Conservation (phyloP, 495 filamentous ascomycete genomes). For the Hyaloscypha variabilis region DNA sequence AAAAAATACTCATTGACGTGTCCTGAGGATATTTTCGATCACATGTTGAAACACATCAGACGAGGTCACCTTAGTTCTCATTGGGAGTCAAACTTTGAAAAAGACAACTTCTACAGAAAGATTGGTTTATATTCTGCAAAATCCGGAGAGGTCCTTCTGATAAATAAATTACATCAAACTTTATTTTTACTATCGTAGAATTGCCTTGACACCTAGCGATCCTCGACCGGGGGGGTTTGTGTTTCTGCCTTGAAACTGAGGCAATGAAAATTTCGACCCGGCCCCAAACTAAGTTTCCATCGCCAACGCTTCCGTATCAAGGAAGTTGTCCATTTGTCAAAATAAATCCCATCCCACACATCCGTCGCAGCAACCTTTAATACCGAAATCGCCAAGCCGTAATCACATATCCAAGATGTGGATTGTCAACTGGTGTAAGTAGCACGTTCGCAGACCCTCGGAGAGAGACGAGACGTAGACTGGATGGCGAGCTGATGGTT, state of each 20-base stretch:
- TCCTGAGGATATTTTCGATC: background rate
- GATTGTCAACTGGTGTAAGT: conserved; percentile 96
- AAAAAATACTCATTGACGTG: background rate
- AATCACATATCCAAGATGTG: conserved; percentile 67
- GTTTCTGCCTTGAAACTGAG: background rate
- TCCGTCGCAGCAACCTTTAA: conserved; percentile 17
- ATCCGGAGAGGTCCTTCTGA: too few relatives aligned
- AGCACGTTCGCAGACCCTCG: conserved; percentile 14
- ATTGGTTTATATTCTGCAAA: too few relatives aligned
- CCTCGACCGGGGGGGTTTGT: too few relatives aligned
- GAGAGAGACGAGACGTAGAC: conserved; percentile 12
- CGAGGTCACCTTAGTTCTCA: background rate
- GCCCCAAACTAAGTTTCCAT: background rate
- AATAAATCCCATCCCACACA: conserved; percentile 11
- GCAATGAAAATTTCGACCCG: background rate
- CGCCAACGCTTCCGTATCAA: conserved; percentile 11
- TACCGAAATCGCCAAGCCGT: background rate
- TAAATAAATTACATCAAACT: too few relatives aligned
- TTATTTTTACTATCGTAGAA: too few relatives aligned
- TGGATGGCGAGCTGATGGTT: conserved; percentile 22
- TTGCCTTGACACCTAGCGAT: too few relatives aligned
- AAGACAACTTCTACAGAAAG: too few relatives aligned
- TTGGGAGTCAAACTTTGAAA: too few relatives aligned
- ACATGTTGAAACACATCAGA: background rate
- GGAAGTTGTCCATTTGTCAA: background rate